Base-by-base conservation (phyloP, 1,139 yeast species). In the Yamadazyma conglobata region DNA sequence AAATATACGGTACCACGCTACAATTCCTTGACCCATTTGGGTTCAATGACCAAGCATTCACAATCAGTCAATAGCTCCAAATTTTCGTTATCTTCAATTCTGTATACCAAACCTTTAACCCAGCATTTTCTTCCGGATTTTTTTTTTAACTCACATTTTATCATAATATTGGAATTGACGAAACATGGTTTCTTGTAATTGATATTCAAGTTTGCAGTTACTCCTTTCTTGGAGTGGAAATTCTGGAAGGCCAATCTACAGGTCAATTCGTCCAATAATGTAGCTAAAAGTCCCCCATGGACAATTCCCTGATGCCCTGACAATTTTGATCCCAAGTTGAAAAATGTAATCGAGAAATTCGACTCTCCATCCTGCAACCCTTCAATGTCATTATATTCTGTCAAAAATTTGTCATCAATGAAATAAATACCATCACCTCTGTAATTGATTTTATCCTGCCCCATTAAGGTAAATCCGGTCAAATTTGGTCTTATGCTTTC, bases 261-360 rank as follows among this genome's bases (percentile, higher is more conserved):
- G 4, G 77, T 70, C 29, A 67, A 57, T 42, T 74, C 79, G 43
- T 74, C 79, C 28, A 73, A 54, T 16, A 73, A 50, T 0, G 79
- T 71, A 2, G 79, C 79, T 27, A 70, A 53, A 24, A 73, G 56
- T 0, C 80, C 79, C 1, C 79, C 80, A 44, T 73, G 79, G n/a
- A 73, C 64, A 5, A 73, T 69, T 4, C 68, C 68, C 9, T 58
- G 53, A 46, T 74, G 79, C 1, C 78, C 77, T 0, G 74, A 60
- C 14, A 73, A 52, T 34, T 55, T 52, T 7, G 58, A 47, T 2
- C 79, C 80, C 22, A 74, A 48, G 30, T 61, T 66, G 46, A 70
- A 64, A 30, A 72, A 63, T 0, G 75, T 70, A 12, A 54, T 29
- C 3, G 56, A 48, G 32, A 35, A 48, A 31, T 56, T 54, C 10